Evolutionary conservation across 768 basidiomycete species (phyloP), one percentile per base, ranked within the genome.

Genomic region (Psilocybe cyanescens): DNA sequence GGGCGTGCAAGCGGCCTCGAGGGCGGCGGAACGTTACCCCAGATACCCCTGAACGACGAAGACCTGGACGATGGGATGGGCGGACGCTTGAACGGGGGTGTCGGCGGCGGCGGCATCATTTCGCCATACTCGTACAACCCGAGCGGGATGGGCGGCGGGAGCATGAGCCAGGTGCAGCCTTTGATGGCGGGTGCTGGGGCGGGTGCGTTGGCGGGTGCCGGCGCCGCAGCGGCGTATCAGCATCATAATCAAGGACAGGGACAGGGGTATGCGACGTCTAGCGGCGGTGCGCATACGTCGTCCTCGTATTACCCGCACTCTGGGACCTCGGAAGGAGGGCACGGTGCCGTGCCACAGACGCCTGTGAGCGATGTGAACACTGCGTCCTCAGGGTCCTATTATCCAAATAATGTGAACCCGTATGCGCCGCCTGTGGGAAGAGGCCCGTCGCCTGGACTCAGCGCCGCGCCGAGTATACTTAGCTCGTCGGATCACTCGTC

Each of bases 51-150:
- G 4, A 65, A 59, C 1, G 70, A 70, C 9, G 66, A 64, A 24
- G 70, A 72, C 45, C 68, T 68, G 12, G 68, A 67, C 24, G 71
- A 72, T 44, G 71, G 71, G 14, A 68, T 72, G 61, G 71, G 71
- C 19, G 71, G 71, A 8, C 63, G 71, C 28, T 33, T 72, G 17
- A 64, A 56, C 1, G 35, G 55, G 0, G 67, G 69, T 24, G 67
- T 61, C 2, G 61, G 57, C 3, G 69, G 71, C 28, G 71, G 69
- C 6, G 71, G 71, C 0, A 65, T 72, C 51, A 70, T 72, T 24
- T 65, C 61, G 37, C 70, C 70, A 11, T 72, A 70, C 58, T 50
- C 66, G 7, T 72, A 68, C 53, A 64, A 56, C 6, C 62, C 65
- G 11, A 57, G 5, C n/a, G 41, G 41, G 2, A 44, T 44, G 41